Conservation (phyloP, 31 red algal species). For the Pterothamnion heteromorphum region DNA sequence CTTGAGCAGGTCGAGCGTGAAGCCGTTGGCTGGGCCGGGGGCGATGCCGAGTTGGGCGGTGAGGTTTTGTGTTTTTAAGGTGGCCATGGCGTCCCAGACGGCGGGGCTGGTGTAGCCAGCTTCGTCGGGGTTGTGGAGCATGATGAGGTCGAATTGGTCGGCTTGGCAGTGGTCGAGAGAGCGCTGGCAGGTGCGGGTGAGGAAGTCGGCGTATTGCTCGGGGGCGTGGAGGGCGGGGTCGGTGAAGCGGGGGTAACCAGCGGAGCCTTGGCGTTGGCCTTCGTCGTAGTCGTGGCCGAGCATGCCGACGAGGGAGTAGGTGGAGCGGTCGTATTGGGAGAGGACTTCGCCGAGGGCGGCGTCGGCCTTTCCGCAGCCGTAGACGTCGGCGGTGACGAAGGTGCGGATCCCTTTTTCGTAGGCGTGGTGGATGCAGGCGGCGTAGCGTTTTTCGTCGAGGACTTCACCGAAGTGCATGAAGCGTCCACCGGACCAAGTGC, state of each 20-base stretch:
- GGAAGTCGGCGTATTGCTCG: too few species aligned
- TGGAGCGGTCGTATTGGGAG: background rate
- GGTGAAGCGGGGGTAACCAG: too few species aligned
- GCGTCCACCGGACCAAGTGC: constrained; percentile 9
- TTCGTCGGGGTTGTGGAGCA: constrained; percentile 35
- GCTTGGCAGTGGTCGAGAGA: too few species aligned
- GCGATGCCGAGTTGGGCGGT: background rate
- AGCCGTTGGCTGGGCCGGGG: constrained; percentile 10
- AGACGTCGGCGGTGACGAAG: constrained; percentile 30
- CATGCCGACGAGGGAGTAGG: constrained; percentile 11
- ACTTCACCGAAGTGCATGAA: constrained; percentile 21
- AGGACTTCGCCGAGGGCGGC: constrained; percentile 4
- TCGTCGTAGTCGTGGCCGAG: constrained; percentile 30
- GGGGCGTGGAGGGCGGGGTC: too few species aligned
- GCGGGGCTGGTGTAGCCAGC: constrained; percentile 13
- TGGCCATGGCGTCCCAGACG: background rate
- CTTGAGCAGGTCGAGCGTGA: background rate
- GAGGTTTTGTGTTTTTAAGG: background rate
- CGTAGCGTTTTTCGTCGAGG: background rate
- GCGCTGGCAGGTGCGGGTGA: too few species aligned
- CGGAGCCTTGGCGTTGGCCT: too few species aligned
- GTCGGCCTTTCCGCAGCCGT: background rate
- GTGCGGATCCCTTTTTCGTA: background rate
- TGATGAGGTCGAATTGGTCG: background rate
- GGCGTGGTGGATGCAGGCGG: background rate